Evolutionary conservation across 768 basidiomycete genomes (phyloP).

Genomic region (Lactarius psammicola): DNA sequence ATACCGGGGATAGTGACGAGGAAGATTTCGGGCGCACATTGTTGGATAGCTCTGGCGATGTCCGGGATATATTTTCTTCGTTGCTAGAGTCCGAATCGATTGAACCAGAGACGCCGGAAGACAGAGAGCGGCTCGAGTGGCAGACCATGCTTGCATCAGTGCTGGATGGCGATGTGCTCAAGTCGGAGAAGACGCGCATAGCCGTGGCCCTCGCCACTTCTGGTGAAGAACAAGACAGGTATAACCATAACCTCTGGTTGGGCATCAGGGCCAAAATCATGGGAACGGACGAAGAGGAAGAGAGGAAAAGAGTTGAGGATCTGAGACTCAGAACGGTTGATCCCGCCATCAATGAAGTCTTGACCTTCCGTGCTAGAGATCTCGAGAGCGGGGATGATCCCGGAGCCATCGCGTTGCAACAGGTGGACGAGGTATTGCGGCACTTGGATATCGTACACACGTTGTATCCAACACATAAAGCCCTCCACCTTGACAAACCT

Average conservation of each 20-base stretch:
- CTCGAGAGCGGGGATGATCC: constrained; percentile 40
- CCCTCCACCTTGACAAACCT: constrained; percentile 77
- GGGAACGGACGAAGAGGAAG: constrained; percentile 77
- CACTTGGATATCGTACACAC: constrained; percentile 81
- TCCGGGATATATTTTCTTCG: constrained; percentile 50
- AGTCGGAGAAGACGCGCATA: constrained; percentile 92
- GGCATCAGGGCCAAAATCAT: constrained; percentile 86
- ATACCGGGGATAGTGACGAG: constrained; percentile 73
- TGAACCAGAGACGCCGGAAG: constrained; percentile 67
- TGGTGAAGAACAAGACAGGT: constrained; percentile 64
- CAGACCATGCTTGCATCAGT: constrained; percentile 94
- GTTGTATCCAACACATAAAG: constrained; percentile 81
- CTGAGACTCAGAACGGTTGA: constrained; percentile 79
- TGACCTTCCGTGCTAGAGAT: constrained; percentile 64
- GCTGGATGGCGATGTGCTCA: constrained; percentile 89
- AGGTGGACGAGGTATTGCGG: constrained; percentile 64
- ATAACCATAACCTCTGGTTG: constrained; percentile 78
- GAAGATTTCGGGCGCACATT: constrained; percentile 54
- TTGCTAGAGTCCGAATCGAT: constrained; percentile 61
- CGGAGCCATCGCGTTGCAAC: constrained; percentile 49
- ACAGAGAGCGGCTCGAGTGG: constrained; percentile 89
- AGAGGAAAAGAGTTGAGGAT: constrained; percentile 78
- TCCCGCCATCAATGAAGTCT: constrained; percentile 78
- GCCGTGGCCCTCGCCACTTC: constrained; percentile 72
- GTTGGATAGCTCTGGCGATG: constrained; percentile 44